phyloP scores from a whole-genome alignment of 352 stramenopile genomes.

The Phytophthora chlamydospora region DNA sequence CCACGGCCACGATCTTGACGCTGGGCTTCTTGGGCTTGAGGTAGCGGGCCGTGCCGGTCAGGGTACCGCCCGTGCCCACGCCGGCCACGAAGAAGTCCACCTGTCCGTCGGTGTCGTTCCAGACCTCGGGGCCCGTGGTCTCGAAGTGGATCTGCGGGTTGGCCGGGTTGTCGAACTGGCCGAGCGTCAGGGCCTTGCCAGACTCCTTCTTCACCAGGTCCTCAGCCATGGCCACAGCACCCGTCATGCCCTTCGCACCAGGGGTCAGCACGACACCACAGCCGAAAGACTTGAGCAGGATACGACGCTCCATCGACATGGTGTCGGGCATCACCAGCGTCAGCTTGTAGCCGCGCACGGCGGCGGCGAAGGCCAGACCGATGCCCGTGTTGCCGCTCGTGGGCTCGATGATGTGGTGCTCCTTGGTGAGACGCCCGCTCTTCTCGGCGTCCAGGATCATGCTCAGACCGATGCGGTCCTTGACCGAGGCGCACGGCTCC shows the following conservation, averaged over 20 bases:
- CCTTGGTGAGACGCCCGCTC: conserved; percentile 58
- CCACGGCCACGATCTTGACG: conserved; percentile 81
- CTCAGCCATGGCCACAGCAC: conserved; percentile 25
- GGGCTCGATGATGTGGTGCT: conserved; percentile 90
- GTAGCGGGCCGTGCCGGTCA: conserved; percentile 83
- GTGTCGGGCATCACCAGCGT: conserved; percentile 27
- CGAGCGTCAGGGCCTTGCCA: conserved; percentile 18
- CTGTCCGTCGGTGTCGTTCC: conserved; percentile 17
- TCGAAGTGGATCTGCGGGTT: conserved; percentile 29
- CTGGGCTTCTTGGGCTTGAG: conserved; percentile 88
- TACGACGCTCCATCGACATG: conserved; percentile 30
- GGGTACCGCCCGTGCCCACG: conserved; percentile 85
- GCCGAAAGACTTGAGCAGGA: conserved; percentile 23
- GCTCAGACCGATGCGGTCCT: conserved; percentile 87
- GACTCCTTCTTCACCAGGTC: conserved; percentile 18
- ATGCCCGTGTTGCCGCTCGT: conserved; percentile 47
- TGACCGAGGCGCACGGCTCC: conserved; percentile 87
- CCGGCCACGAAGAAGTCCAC: conserved; percentile 45
- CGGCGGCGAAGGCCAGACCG: conserved; percentile 14
- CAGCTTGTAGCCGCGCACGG: conserved; percentile 27
- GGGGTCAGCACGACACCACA: conserved; percentile 57
- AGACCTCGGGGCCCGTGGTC: conserved; percentile 26
- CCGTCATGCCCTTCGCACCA: conserved; percentile 23
- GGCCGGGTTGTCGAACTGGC: conserved; percentile 27
- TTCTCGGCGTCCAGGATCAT: conserved; percentile 86